Conservation (phyloP, 2,329 filamentous ascomycete species). For the Dothideomycetes sp. region DNA sequence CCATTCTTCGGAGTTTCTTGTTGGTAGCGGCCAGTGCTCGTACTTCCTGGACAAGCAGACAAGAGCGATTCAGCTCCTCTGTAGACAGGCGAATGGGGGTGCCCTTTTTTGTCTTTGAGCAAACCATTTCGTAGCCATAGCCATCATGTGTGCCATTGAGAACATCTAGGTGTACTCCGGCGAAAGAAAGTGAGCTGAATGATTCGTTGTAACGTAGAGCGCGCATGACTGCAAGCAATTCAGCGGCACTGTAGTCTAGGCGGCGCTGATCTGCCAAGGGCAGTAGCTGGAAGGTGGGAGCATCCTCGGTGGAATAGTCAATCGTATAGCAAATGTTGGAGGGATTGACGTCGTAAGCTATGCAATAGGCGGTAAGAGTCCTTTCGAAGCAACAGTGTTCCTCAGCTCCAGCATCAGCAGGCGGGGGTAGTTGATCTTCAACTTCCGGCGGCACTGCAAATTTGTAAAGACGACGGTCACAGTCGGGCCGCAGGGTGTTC, state of each 20-base stretch:
- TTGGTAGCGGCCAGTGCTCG: slow-evolving; percentile 57
- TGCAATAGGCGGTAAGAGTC: slow-evolving; percentile 58
- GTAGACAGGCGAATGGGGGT: slow-evolving; percentile 44
- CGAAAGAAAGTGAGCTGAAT: slow-evolving; percentile 58
- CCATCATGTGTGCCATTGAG: slow-evolving; percentile 51
- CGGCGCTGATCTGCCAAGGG: slow-evolving; percentile 41
- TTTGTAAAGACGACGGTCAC: slow-evolving; percentile 51
- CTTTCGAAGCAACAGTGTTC: slow-evolving; percentile 52
- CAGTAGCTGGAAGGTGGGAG: slow-evolving; percentile 54
- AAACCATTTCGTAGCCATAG: slow-evolving; percentile 52
- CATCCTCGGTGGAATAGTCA: slow-evolving; percentile 52
- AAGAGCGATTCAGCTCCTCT: slow-evolving; percentile 43
- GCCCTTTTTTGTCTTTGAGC: slow-evolving; percentile 44
- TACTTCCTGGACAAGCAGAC: slow-evolving; percentile 56
- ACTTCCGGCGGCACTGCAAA: slow-evolving; percentile 49
- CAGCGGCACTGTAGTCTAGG: slow-evolving; percentile 46
- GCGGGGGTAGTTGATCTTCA: slow-evolving; percentile 38
- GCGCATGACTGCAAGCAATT: slow-evolving; percentile 60
- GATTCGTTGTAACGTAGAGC: slow-evolving; percentile 60
- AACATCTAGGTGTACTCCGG: slow-evolving; percentile 50
- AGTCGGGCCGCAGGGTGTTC: slow-evolving; percentile 54
- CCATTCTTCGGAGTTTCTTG: slow-evolving; percentile 49
- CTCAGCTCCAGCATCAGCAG: slow-evolving; percentile 43
- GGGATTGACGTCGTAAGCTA: slow-evolving; percentile 57
- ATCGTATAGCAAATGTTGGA: slow-evolving; percentile 55